Base-by-base conservation (phyloP, 768 basidiomycete genomes). In the Phanerochaete carnosa region DNA sequence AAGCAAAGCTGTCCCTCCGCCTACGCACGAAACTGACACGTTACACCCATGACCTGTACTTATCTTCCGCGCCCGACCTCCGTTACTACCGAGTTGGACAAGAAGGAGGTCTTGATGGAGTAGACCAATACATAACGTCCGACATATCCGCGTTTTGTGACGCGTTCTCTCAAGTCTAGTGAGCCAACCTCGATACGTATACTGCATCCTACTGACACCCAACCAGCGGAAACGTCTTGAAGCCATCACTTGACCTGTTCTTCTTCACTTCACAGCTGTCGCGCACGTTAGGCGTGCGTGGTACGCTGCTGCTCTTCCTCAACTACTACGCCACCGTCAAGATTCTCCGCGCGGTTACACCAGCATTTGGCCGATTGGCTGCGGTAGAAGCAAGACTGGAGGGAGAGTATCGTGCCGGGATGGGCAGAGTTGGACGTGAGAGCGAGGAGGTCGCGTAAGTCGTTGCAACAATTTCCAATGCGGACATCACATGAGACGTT, bases 251-350 rank as follows among this genome's bases (percentile, higher is more conserved):
- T 19, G 95, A 98, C 71, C 78, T 97, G 45, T 73, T 95, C 26
- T 85, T 98, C 50, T 98, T 98, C 77, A 96, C 94, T 0, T 88
- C 88, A 8, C 95, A 98, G 68, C 84, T 98, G 12, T 88, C 93
- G 0, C 84, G 87, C 16, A 91, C 92, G 0, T 84, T 98, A 19
- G 95, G 95, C 12, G 77, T 89, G 0, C 83, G 88, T n/a, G 96
- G 95, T 2, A 93, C 90, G 0, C 59, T 87, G 1, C 76, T 95
- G 5, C 79, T 98, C 11, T 92, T 92, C 67, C 77, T 78, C 28
- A 95, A 93, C 65, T 96, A 98, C 70, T 90, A 92, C 58, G 74
- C 85, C n/a, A 98, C 95, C 0, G 90, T 90, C 2, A 79, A 83
- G 63, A 89, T 97, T 43, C 74, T 98, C 3, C 81, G 86, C 28